A percentile compares a stretch with the other conserved stretches of the same genome.
phyloP scores from a whole-genome alignment of 495 filamentous ascomycete genomes.

The Penicillium chermesinum region DNA sequence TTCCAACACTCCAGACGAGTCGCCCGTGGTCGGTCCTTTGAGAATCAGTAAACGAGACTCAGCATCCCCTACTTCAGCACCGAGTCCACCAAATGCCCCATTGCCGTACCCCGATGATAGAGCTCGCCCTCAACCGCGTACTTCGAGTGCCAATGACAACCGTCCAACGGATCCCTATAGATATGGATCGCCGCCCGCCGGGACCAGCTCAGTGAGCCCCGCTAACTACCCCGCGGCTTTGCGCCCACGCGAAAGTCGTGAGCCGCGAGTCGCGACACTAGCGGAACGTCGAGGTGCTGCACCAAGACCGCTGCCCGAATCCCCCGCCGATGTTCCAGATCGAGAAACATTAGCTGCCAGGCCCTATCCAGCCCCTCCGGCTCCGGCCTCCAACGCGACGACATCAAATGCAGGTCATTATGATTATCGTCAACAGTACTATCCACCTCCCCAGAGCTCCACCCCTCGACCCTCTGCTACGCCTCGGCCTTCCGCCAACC shows the following conservation, averaged over 20 bases:
- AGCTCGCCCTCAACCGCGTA: slow-evolving; percentile 42
- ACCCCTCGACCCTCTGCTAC: slow-evolving; percentile 24
- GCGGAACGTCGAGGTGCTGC: slow-evolving; percentile 66
- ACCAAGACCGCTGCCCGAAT: slow-evolving; percentile 74
- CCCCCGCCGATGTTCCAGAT: slow-evolving; percentile 64
- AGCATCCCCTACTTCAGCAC: slow-evolving; percentile 32
- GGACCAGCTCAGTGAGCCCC: slow-evolving; percentile 29
- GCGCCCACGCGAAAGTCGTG: slow-evolving; percentile 44
- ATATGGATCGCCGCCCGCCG: slow-evolving; percentile 30
- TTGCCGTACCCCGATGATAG: slow-evolving; percentile 77
- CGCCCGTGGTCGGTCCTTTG: slow-evolving; percentile 76
- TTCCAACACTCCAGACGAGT: slow-evolving; percentile 46
- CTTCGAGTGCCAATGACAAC: slow-evolving; percentile 27
- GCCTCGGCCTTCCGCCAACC: slow-evolving; percentile 25
- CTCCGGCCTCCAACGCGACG: slow-evolving; percentile 6
- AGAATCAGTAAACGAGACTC: slow-evolving; percentile 71
- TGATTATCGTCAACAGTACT: slow-evolving; percentile 42
- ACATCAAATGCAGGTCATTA: slow-evolving; percentile 1
- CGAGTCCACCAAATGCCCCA: slow-evolving; percentile 30
- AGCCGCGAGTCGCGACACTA: slow-evolving; percentile 43
- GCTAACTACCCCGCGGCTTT: slow-evolving; percentile 43
- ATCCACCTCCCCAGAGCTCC: slow-evolving; percentile 50
- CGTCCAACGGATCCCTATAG: slow-evolving; percentile 33
- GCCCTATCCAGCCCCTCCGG: slow-evolving; percentile 30
- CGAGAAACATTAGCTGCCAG: slow-evolving; percentile 60